Percentiles rank a stretch among this genome's conserved stretches.
phyloP scores from a whole-genome alignment of 73 alveolate species.

The Paramecium biaurelia region DNA sequence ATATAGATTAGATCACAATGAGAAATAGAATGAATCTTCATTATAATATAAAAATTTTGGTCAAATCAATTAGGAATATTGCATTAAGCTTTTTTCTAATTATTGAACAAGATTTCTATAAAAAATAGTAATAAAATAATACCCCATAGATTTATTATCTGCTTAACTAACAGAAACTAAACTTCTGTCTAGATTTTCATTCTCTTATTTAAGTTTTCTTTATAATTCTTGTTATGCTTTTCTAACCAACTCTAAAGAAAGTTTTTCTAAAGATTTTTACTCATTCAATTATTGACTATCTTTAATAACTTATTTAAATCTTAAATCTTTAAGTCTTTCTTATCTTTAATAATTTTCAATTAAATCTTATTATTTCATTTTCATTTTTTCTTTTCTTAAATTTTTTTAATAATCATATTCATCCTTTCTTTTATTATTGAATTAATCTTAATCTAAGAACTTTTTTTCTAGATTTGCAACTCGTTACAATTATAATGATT shows the following conservation, averaged over 20 bases:
- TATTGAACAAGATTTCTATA: neutral
- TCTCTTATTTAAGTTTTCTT: constrained; percentile 25
- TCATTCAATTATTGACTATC: constrained; percentile 1
- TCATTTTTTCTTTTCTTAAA: neutral
- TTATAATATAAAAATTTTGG: neutral
- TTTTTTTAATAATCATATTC: neutral
- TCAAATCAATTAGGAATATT: neutral
- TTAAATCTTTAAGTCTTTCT: constrained; percentile 34
- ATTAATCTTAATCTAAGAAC: neutral
- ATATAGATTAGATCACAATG: neutral
- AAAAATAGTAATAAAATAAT: neutral
- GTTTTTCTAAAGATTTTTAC: neutral
- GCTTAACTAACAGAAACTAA: neutral
- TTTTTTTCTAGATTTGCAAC: neutral
- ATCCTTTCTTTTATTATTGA: neutral
- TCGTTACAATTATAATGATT: neutral
- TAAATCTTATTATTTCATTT: constrained; percentile 6
- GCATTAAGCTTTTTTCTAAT: neutral
- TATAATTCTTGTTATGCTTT: neutral
- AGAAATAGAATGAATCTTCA: neutral
- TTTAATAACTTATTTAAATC: constrained; percentile 6
- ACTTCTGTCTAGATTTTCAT: constrained; percentile 15
- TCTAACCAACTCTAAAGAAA: neutral
- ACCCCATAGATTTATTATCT: neutral
- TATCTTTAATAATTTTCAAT: constrained; percentile 13